Percentiles rank a stretch among this genome's conserved stretches.
Evolutionary conservation across 257 asterid genomes (phyloP).

Genomic region (Catharanthus roseus): DNA sequence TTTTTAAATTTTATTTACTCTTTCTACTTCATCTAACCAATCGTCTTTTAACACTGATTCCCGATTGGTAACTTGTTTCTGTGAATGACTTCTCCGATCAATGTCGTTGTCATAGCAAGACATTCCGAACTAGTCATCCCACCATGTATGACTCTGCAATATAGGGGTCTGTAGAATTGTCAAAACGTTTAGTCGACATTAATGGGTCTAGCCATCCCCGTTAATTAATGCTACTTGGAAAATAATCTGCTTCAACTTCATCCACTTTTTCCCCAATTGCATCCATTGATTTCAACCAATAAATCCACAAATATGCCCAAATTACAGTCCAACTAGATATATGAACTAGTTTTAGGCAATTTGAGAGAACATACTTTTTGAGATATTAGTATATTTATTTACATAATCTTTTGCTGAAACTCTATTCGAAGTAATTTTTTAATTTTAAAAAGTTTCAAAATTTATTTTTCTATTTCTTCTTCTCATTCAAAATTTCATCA

Average conservation of each 20-base stretch:
- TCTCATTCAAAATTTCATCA: too few relatives aligned
- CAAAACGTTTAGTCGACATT: slow-evolving; percentile 13
- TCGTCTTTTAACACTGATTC: slow-evolving; percentile 10
- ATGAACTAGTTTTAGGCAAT: slow-evolving; percentile 1
- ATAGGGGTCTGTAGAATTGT: slow-evolving; percentile 8
- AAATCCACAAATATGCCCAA: slow-evolving; percentile 22
- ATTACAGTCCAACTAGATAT: slow-evolving; percentile 12
- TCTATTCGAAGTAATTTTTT: too few relatives aligned
- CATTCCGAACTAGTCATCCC: slow-evolving; percentile 15
- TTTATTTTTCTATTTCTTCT: too few relatives aligned
- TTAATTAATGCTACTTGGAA: slow-evolving; percentile 10
- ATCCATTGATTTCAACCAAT: slow-evolving; percentile 14
- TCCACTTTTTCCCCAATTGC: not conserved
- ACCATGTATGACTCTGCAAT: not conserved
- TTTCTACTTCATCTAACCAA: slow-evolving; percentile 1
- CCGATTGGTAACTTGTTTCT: slow-evolving; percentile 4
- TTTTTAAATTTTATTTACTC: too few relatives aligned
- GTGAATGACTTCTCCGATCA: slow-evolving; percentile 14
- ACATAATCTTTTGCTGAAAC: too few relatives aligned
- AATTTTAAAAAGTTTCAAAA: too few relatives aligned
- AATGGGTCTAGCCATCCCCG: slow-evolving; percentile 20
- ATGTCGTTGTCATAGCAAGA: slow-evolving; percentile 11
- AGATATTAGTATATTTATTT: too few relatives aligned
- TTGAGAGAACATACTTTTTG: slow-evolving; percentile 4
- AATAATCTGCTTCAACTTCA: slow-evolving; percentile 13